A percentile compares a stretch with the other conserved stretches of the same genome.
Conservation (phyloP, 345 rosid species). For the Sonneratia caseolaris region DNA sequence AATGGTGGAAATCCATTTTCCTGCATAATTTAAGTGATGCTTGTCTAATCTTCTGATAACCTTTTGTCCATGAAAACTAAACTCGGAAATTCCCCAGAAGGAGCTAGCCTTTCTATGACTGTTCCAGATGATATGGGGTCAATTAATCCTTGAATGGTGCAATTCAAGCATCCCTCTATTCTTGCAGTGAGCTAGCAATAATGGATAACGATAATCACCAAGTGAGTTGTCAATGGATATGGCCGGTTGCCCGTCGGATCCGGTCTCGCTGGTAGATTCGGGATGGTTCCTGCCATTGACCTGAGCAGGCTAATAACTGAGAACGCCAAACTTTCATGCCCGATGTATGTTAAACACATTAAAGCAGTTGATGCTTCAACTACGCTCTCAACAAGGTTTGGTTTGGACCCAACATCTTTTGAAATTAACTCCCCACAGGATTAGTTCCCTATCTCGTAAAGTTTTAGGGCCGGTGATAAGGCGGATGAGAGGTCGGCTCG, state of each 20-base stretch:
- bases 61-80: neutral
- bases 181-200: neutral
- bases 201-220: neutral
- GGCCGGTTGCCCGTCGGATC: no score
- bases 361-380: no score
- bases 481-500: no score
- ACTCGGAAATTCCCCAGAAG: neutral
- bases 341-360: no score
- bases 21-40: neutral
- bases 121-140: neutral
- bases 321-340: neutral
- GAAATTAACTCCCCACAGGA: no score
- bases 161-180: no score
- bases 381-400: no score
- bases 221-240: neutral
- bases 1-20: neutral
- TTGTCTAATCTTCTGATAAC: neutral
- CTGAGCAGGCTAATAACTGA: neutral
- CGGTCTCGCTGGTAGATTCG: neutral
- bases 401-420: no score
- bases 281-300: neutral
- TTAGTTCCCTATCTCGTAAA: no score
- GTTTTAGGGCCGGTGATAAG: no score
- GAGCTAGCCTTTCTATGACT: neutral
- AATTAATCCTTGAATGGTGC: no score